A percentile compares a stretch with the other conserved stretches of the same genome.
phyloP scores from a whole-genome alignment of 441 rosid genomes.

The Pelargonium citronellum region DNA sequence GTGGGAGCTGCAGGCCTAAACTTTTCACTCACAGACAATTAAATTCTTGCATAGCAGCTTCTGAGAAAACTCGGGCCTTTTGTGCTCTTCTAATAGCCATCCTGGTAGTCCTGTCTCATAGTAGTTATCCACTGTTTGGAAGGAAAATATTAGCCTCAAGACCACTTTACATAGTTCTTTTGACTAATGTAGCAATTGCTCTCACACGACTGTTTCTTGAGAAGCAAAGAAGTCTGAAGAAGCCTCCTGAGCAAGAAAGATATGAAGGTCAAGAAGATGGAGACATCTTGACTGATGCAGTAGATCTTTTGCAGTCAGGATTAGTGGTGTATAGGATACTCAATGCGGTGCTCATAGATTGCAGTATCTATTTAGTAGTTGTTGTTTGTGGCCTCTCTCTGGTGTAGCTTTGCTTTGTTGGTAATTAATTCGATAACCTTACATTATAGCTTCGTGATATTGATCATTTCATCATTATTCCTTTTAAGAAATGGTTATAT shows the following conservation, averaged over 20 bases:
- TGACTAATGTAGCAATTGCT: constrained; percentile 53
- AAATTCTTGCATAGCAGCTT: constrained; percentile 47
- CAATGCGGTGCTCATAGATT: constrained; percentile 61
- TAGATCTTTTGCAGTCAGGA: constrained; percentile 68
- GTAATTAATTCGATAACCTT: neutral
- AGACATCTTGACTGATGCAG: constrained; percentile 49
- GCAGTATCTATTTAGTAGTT: constrained; percentile 63
- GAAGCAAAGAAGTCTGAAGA: constrained; percentile 24
- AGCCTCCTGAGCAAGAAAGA: constrained; percentile 30
- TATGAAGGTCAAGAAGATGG: constrained; percentile 24
- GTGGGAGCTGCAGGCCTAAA: constrained; percentile 15
- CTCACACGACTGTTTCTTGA: constrained; percentile 36
- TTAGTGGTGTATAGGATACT: constrained; percentile 50
- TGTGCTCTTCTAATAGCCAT: constrained; percentile 50
- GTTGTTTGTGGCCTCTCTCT: constrained; percentile 48
- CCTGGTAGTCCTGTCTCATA: constrained; percentile 42
- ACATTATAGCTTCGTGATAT: neutral
- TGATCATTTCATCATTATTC: neutral
- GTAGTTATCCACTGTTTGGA: constrained; percentile 34
- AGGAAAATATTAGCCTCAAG: constrained; percentile 35
- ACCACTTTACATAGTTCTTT: constrained; percentile 57
- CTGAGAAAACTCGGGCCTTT: constrained; percentile 48
- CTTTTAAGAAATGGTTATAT: constrained; percentile 4
- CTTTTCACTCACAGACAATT: constrained; percentile 50
- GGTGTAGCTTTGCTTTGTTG: constrained; percentile 18